Evolutionary conservation across 139 green algal genomes (phyloP), one percentile per base, ranked within the genome.

Genomic region (Astrephomene gubernaculifera): DNA sequence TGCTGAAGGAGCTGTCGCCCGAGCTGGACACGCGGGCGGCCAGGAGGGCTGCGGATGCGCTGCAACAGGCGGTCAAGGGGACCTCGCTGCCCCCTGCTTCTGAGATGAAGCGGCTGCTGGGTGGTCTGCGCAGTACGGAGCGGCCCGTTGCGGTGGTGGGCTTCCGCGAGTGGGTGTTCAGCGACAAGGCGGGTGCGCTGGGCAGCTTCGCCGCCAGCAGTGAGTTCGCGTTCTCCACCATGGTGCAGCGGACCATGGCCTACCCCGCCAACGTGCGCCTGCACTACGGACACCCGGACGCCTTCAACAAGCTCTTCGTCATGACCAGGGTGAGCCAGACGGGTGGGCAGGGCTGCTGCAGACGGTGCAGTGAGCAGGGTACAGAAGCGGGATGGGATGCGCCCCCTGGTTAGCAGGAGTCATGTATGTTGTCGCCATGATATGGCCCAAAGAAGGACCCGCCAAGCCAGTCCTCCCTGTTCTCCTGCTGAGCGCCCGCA

Each of bases 161-260:
- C 39, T 94, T 95, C 86, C 90, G 92, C 43, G 93, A 96, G 85
- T 90, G 87, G 85, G 87, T 95, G 68, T 96, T 96, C 88, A 91
- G 81, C 29, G 91, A 94, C 87, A 90, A 93, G 85, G 90, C 73
- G 17, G 81, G 87, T 21, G 81, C 81, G 25, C 90, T 97, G 83
- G 93, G 89, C 12, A 86, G 89, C 38, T 97, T 96, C 89, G 93
- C 94, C 4, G 94, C 94, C 29, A 83, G 85, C 21, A 91, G 92
- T 22, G 94, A 96, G 88, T 95, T 94, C 86, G 93, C 92, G 8
- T 97, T 98, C 88, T 90, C 91, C 35, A 96, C 93, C n/a, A 94
- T 97, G n/a, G 90, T 95, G 70, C 94, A 96, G 88, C 90, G 95
- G 3, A 88, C 94, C 19, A 96, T 98, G 91, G 89, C 90, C 29